Percentiles rank a stretch among this genome's conserved stretches.
These are phyloP conservation scores for Onygena corvina DNA, from an alignment of 2,329 filamentous ascomycete species.

Conservation along the genomic window DNA sequence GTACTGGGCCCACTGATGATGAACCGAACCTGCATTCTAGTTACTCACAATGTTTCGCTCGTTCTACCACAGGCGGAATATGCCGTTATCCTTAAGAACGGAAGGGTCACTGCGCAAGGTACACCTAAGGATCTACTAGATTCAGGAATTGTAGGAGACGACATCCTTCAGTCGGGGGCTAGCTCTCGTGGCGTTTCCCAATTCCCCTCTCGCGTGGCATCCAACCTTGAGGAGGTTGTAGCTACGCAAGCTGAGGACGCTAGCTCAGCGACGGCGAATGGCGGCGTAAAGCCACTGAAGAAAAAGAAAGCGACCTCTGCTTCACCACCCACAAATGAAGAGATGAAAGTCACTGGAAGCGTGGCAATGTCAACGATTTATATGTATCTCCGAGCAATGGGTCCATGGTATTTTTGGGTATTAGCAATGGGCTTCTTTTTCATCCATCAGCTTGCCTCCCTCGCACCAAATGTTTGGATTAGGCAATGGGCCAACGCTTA, in stretches of 20 bases:
- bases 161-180: slow-evolving; percentile 62
- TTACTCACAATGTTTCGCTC: slow-evolving; percentile 89
- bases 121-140: slow-evolving; percentile 63
- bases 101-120: slow-evolving; percentile 66
- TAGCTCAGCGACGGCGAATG: slow-evolving; percentile 35
- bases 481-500: slow-evolving; percentile 92
- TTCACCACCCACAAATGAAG: slow-evolving; percentile 43
- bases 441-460: slow-evolving; percentile 69
- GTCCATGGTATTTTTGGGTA: slow-evolving; percentile 92
- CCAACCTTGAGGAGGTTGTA: slow-evolving; percentile 53
- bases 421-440: slow-evolving; percentile 62
- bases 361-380: slow-evolving; percentile 79
- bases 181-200: slow-evolving; percentile 59
- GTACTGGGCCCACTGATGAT: slow-evolving; percentile 82
- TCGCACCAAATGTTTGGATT: slow-evolving; percentile 91
- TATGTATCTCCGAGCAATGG: slow-evolving; percentile 82
- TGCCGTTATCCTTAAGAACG: slow-evolving; percentile 78
- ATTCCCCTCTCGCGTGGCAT: slow-evolving; percentile 65
- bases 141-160: slow-evolving; percentile 80
- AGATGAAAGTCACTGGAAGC: slow-evolving; percentile 71
- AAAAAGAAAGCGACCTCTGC: slow-evolving; percentile 35
- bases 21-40: slow-evolving; percentile 79
- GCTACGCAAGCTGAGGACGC: slow-evolving; percentile 41
- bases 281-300: slow-evolving; percentile 24
- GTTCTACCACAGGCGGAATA: slow-evolving; percentile 70